phyloP scores from a whole-genome alignment of 768 basidiomycete species.

The Pulveroboletus sp. region DNA sequence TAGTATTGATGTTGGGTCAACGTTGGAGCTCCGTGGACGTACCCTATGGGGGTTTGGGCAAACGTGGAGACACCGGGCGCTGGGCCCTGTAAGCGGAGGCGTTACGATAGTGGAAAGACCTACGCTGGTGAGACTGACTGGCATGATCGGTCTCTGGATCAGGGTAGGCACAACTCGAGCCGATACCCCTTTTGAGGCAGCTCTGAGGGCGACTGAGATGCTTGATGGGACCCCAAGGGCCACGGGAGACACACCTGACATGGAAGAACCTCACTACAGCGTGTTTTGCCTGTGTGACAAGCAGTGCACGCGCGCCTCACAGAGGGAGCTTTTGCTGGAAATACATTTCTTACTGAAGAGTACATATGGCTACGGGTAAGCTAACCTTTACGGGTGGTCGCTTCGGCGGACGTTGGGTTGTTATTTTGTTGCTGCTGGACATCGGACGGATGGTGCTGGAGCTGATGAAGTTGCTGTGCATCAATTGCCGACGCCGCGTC shows the following conservation, averaged over 20 bases:
- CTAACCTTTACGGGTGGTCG: conserved; percentile 57
- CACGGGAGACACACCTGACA: conserved; percentile 55
- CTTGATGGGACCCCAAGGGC: conserved; percentile 6
- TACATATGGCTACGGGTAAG: conserved; percentile 19
- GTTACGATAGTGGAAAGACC: not conserved
- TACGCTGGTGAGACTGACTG: conserved; percentile 30
- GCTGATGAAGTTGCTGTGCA: conserved; percentile 47
- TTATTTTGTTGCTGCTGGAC: conserved; percentile 34
- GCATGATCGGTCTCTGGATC: conserved; percentile 64
- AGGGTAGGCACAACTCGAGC: conserved; percentile 66
- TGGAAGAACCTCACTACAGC: conserved; percentile 77
- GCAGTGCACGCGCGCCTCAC: conserved; percentile 77
- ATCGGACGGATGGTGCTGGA: conserved; percentile 34
- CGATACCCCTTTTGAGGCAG: conserved; percentile 78
- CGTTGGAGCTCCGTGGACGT: conserved; percentile 40
- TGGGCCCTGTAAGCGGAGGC: conserved; percentile 12
- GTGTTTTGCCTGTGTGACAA: conserved; percentile 79
- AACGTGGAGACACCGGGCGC: conserved; percentile 37
- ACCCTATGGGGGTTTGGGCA: conserved; percentile 37
- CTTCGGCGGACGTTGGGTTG: conserved; percentile 30
- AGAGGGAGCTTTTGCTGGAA: conserved; percentile 71
- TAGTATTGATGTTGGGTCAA: conserved; percentile 64
- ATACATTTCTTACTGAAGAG: conserved; percentile 10
- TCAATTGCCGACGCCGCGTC: conserved; percentile 59
- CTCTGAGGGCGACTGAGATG: conserved; percentile 42